Evolutionary conservation across 305 asterid genomes (phyloP), one percentile per base, ranked within the genome.

Genomic region (Striga hermonthica): DNA sequence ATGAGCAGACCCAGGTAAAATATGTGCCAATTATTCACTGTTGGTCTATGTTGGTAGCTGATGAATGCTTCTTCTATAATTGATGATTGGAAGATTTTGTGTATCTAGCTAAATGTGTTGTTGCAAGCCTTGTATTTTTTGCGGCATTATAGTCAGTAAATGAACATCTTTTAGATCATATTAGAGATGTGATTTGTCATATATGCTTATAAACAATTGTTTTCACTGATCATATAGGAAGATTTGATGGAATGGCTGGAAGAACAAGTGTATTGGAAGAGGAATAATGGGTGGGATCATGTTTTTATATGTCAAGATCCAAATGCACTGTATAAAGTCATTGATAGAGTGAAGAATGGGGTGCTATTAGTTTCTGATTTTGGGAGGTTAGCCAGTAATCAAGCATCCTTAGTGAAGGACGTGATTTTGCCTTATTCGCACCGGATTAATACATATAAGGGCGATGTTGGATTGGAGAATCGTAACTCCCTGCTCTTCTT

Each of bases 261-360:
- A 76, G 79, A 82, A 66, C 95, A 90, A 71, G 81, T 66, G 31
- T 80, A 88, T 62, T 93, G 97, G 97, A 88, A 86, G 81, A 88
- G 90, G 79, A 90, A 93, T 79, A 83, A 93, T 69, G 99, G 99
- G n/a, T 71, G 96, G 92, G 99, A 93, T 80, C 99, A 93, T 73
- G 92, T 90, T 48, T 80, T 90, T 72, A 88, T 93, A 79, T 88
- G 96, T 72, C 99, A 93, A 75, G 99, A 93, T 83, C 99, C 99
- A 64, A 93, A 93, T 80, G 99, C 99, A 10, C 74, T 93, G 67
- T 90, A 84, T 81, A 93, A 88, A 81, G 81, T 86, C 60, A 79
- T 93, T 56, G 95, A 90, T 74, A 78, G 84, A 76, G 90, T 93
- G 76, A 87, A 83, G 80, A 93, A 86, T 44, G 99, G 92, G 64